Percentiles rank a stretch among this genome's conserved stretches.
phyloP scores from a whole-genome alignment of 2,329 filamentous ascomycete genomes.

The Alternaria triticimaculans region DNA sequence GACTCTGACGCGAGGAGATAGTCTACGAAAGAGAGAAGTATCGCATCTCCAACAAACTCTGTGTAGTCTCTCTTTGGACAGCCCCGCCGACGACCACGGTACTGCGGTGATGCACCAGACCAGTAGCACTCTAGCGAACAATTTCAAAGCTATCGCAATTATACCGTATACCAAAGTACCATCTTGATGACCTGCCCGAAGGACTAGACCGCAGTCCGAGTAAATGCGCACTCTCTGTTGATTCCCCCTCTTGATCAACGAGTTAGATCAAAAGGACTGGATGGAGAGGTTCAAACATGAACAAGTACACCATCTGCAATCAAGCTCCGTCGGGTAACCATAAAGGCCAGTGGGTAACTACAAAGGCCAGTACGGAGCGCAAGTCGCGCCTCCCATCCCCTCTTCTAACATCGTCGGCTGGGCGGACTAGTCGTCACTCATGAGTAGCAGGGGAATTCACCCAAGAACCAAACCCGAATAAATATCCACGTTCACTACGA shows the following conservation, averaged over 20 bases:
- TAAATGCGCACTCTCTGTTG: not conserved
- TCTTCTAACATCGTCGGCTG: slow-evolving; percentile 31
- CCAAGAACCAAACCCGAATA: not conserved
- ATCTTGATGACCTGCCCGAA: not conserved
- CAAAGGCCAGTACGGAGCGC: slow-evolving; percentile 59
- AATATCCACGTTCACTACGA: not conserved
- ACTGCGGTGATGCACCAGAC: not conserved
- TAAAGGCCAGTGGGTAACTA: slow-evolving; percentile 61
- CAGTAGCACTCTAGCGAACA: not conserved
- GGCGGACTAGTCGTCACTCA: slow-evolving; percentile 30
- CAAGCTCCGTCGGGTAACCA: slow-evolving; percentile 61
- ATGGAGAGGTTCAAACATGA: not conserved
- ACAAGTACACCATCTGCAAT: too few species aligned
- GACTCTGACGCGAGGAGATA: not conserved
- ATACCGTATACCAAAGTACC: not conserved
- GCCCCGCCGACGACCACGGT: not conserved
- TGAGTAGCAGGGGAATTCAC: not conserved
- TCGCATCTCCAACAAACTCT: not conserved
- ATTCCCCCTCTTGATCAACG: not conserved
- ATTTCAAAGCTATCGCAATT: not conserved
- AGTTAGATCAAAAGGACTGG: not conserved
- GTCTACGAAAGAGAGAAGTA: not conserved
- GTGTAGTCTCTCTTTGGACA: not conserved
- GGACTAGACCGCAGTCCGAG: not conserved
- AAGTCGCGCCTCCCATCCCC: slow-evolving; percentile 55